Evolutionary conservation across 164 flowering plant genomes (phyloP), one percentile per base, ranked within the genome.

Genomic region (Liriodendron chinense): DNA sequence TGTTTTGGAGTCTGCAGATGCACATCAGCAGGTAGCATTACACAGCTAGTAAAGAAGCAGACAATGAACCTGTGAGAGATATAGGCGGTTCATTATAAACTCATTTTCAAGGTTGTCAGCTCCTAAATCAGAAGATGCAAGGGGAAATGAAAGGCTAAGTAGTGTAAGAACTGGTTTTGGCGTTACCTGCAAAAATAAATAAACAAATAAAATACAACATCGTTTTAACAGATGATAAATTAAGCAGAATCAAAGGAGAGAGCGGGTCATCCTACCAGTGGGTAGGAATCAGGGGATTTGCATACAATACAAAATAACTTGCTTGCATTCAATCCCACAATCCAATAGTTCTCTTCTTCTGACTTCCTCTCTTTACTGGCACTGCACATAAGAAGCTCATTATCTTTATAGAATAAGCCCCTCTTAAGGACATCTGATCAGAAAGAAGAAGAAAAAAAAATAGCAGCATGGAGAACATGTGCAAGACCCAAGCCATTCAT

Each of bases 101-200:
- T 96, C 98, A 74, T 94, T 94, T 84, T 94, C 98, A 77, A 93
- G 94, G 74, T 81, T 79, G 59, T 88, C 89, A 28, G 94, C 92
- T 82, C 98, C 98, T 28, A 96, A 86, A 85, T 96, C 99, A 80
- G 99, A 96, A 22, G 96, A 85, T 64, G 96, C 96, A 67, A 96
- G 89, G 75, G 98, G 99, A 75, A 88, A 81, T 71, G 94, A 89
- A 63, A 92, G 85, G 75, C 86, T 82, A 13, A 90, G 76, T 20
- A 88, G 84, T 22, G 93, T 85, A 61, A 93, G 94, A 59, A 96
- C 87, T 57, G 99, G 98, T 82, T 92, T 96, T 34, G 98, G 94
- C 65, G 81, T 79, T 77, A 92, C 98, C 99, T 96, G 88, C 71
- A 77, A 16, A 1, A 53, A 12, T 3, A 53, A 34, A 78, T 74